Evolutionary conservation across 2,329 filamentous ascomycete species (phyloP).

Genomic region (Colletotrichum sp.): DNA sequence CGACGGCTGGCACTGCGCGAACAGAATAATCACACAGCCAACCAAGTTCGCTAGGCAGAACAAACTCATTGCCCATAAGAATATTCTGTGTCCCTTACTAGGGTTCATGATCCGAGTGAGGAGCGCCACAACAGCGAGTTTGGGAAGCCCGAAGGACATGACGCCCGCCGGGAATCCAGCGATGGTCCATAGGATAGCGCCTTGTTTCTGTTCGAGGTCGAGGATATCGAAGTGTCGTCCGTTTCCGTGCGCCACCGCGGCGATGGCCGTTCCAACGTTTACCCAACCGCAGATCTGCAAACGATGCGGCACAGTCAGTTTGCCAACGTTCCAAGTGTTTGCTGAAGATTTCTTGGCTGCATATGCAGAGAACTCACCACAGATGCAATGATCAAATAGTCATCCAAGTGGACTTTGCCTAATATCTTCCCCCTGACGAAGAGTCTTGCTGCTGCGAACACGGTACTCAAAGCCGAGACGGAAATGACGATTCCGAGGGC

Average conservation of each 20-base stretch:
- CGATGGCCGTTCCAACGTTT: conserved; percentile 37
- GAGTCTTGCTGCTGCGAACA: conserved; percentile 33
- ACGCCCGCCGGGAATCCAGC: conserved; percentile 41
- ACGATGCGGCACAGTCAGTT: not conserved
- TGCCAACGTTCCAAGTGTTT: not conserved
- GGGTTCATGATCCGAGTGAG: conserved; percentile 44
- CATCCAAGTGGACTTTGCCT: conserved; percentile 38
- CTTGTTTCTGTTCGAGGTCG: conserved; percentile 28
- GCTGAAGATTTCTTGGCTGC: not conserved
- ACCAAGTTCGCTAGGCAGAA: conserved; percentile 34
- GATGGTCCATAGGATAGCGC: conserved; percentile 39
- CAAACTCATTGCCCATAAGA: conserved; percentile 41
- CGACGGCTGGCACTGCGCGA: conserved; percentile 46
- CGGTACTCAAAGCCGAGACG: conserved; percentile 30
- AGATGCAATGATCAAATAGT: conserved; percentile 38
- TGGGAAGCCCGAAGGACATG: conserved; percentile 44
- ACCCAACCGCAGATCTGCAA: conserved; percentile 35
- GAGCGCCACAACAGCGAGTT: conserved; percentile 44
- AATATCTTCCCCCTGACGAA: conserved; percentile 33
- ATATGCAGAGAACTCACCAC: conserved; percentile 27
- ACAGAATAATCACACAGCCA: conserved; percentile 42
- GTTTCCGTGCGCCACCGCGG: conserved; percentile 40
- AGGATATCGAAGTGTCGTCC: conserved; percentile 42
- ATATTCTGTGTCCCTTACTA: conserved; percentile 30
- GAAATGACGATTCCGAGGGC: conserved; percentile 34